Conservation (phyloP, 2,329 filamentous ascomycete genomes). For the Beauveria scarabaeidicola region DNA sequence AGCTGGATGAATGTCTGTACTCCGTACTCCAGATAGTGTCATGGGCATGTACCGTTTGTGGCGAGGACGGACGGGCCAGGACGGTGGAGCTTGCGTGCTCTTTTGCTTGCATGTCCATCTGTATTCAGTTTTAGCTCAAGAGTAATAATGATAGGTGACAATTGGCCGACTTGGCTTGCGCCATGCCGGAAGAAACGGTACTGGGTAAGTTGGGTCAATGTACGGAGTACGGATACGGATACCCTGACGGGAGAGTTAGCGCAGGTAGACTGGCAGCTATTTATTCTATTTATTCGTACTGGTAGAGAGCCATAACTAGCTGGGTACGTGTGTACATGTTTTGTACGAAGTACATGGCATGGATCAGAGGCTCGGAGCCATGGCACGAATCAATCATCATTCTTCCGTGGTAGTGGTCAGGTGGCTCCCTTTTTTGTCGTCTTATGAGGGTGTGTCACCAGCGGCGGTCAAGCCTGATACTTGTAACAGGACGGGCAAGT, state of each 20-base stretch:
- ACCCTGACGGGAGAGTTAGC: background rate
- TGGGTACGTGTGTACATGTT: background rate
- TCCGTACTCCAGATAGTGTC: too few species aligned
- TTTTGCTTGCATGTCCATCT: background rate
- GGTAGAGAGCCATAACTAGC: background rate
- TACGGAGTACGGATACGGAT: too few species aligned
- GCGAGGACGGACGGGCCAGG: background rate
- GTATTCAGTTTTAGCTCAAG: background rate
- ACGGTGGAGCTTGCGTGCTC: background rate
- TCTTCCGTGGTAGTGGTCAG: background rate
- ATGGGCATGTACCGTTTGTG: background rate
- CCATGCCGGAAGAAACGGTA: conserved; percentile 7
- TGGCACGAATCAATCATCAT: background rate
- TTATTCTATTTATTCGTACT: background rate
- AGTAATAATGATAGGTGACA: background rate
- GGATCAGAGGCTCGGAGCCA: background rate
- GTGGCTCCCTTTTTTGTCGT: background rate
- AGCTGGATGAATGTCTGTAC: too few species aligned
- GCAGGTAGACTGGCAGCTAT: background rate
- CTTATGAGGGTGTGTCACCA: background rate
- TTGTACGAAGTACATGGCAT: background rate
- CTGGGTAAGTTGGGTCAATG: background rate
- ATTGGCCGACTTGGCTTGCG: background rate
- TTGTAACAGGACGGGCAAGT: background rate
- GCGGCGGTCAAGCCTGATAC: background rate